Percentiles rank a stretch among this genome's conserved stretches.
phyloP scores from a whole-genome alignment of 352 stramenopile genomes.

The Phytophthora constricta region DNA sequence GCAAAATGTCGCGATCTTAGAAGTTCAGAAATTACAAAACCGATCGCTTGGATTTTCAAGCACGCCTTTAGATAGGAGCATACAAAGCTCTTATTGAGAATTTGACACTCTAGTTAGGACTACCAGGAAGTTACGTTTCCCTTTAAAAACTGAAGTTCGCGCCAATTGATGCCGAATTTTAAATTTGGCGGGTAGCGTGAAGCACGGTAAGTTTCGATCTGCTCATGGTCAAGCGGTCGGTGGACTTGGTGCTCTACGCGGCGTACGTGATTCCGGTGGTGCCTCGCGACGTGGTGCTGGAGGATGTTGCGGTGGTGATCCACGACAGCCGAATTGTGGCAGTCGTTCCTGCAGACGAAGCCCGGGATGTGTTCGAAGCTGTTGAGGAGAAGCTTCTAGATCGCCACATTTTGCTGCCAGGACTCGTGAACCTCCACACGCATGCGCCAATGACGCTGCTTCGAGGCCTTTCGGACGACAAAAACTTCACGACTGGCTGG shows the following conservation, averaged over 20 bases:
- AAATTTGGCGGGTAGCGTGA: conserved; percentile 13
- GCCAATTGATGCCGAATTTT: conserved; percentile 5
- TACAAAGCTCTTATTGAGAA: too few relatives aligned
- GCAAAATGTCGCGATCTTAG: too few relatives aligned
- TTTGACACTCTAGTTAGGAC: too few relatives aligned
- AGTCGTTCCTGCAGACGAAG: conserved; percentile 57
- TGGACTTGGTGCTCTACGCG: conserved; percentile 73
- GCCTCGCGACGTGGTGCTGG: conserved; percentile 63
- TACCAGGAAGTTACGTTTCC: background rate
- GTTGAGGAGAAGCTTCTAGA: conserved; percentile 40
- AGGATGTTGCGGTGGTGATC: conserved; percentile 71
- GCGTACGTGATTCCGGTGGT: conserved; percentile 79
- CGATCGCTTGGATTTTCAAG: too few relatives aligned
- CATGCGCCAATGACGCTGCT: conserved; percentile 85
- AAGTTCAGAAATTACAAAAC: too few relatives aligned
- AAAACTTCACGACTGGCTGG: conserved; percentile 79
- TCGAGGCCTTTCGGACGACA: conserved; percentile 84
- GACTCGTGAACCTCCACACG: conserved; percentile 84
- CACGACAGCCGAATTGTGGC: conserved; percentile 63
- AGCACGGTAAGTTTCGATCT: background rate
- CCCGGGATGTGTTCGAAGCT: conserved; percentile 49
- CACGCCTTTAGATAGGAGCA: too few relatives aligned
- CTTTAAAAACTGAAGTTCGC: conserved; percentile 8
- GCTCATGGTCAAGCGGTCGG: conserved; percentile 24
- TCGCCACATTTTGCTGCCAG: conserved; percentile 79